These are phyloP conservation scores for Biscutella laevigata DNA, from an alignment of 441 rosid species.

Conservation along the genomic window DNA sequence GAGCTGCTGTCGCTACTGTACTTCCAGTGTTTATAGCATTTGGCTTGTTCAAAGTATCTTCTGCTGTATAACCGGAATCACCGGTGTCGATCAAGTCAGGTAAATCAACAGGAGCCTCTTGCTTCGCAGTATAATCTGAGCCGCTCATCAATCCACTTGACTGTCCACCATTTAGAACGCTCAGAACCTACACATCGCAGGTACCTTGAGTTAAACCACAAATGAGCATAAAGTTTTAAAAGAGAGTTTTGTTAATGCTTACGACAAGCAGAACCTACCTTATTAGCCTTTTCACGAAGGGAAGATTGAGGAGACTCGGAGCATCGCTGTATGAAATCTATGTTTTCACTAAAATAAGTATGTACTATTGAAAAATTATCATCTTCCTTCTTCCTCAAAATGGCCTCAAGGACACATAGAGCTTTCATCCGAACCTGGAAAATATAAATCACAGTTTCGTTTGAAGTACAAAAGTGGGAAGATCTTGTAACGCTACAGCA, in stretches of 20 bases:
- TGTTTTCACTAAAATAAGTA: slow-evolving; percentile 70
- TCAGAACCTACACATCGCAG: slow-evolving; percentile 51
- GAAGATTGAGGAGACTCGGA: slow-evolving; percentile 88
- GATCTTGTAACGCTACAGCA: background rate
- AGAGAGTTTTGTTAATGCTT: background rate
- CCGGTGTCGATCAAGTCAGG: slow-evolving; percentile 86
- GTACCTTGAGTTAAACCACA: slow-evolving; percentile 10
- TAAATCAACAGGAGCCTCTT: slow-evolving; percentile 44
- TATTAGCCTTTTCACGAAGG: slow-evolving; percentile 79
- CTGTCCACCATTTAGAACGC: slow-evolving; percentile 56
- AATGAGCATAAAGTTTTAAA: slow-evolving; percentile 10
- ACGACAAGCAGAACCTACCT: slow-evolving; percentile 37
- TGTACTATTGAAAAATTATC: slow-evolving; percentile 50
- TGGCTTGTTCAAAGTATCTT: slow-evolving; percentile 32
- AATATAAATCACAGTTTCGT: slow-evolving; percentile 10
- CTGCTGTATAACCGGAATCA: slow-evolving; percentile 44
- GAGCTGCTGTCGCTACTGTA: slow-evolving; percentile 32
- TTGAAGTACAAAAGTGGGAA: background rate
- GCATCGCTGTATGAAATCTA: slow-evolving; percentile 52
- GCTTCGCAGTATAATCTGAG: slow-evolving; percentile 42
- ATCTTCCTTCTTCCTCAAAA: slow-evolving; percentile 72
- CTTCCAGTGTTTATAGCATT: slow-evolving; percentile 34
- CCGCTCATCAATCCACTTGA: slow-evolving; percentile 31
- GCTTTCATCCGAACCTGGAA: slow-evolving; percentile 92
- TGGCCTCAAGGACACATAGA: slow-evolving; percentile 75